These are phyloP conservation scores for Striga hermonthica DNA, from an alignment of 305 asterid genomes.

Conservation along the genomic window DNA sequence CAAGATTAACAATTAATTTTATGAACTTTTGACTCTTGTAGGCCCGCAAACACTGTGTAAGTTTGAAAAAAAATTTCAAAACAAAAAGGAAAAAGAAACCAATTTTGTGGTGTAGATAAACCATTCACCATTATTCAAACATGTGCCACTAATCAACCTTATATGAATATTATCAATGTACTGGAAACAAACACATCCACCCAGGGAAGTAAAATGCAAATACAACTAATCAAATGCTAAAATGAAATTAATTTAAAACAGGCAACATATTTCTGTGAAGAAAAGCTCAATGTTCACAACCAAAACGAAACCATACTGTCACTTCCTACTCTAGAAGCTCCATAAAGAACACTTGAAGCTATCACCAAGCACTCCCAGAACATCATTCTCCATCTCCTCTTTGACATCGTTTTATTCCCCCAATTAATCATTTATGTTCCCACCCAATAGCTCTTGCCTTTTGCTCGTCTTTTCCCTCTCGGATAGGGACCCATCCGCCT, in stretches of 20 bases:
- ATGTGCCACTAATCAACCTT: no score
- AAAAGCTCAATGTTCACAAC: background rate
- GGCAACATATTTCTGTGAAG: background rate
- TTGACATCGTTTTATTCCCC: conserved; percentile 27
- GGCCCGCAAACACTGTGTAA: no score
- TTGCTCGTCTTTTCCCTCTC: conserved; percentile 62
- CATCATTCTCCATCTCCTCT: conserved; percentile 30
- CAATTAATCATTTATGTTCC: conserved; percentile 39
- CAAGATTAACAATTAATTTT: no score
- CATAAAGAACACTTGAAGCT: conserved; percentile 63
- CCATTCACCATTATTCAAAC: no score
- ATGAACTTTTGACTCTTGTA: no score
- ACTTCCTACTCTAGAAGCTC: conserved; percentile 79
- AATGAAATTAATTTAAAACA: background rate
- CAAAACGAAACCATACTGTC: conserved; percentile 45
- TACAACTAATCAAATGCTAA: background rate
- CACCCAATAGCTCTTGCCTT: conserved; percentile 56
- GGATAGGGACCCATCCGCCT: conserved; percentile 53
- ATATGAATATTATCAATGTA: no score
- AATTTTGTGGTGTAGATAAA: no score
- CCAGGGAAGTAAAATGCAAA: background rate
- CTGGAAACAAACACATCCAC: background rate
- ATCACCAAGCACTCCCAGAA: conserved; percentile 53
- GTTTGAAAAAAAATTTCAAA: no score
- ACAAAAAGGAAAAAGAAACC: no score